Conservation (phyloP, 2,329 filamentous ascomycete genomes). For the Exophiala phaeomuriformis region DNA sequence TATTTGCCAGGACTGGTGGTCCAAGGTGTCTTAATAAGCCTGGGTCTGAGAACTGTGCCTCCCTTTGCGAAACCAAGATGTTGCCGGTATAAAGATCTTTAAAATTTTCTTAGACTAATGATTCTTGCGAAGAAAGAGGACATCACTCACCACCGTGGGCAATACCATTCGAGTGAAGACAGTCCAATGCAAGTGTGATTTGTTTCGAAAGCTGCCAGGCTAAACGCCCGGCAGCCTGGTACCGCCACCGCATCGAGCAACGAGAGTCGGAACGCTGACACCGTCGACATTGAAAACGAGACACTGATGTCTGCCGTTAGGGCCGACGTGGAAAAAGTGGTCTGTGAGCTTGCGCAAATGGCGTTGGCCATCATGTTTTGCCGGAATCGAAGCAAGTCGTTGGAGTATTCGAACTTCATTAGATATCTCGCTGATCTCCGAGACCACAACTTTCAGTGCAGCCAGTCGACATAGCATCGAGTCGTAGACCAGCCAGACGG, state of each 20-base stretch:
- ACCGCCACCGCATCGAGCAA: constrained; percentile 7
- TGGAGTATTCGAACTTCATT: constrained; percentile 15
- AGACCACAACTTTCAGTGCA: constrained; percentile 13
- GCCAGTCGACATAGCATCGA: constrained; percentile 11
- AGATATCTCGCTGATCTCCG: constrained; percentile 8
- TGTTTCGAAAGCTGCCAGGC: constrained; percentile 22
- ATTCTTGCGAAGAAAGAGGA: neutral
- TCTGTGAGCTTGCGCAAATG: constrained; percentile 11
- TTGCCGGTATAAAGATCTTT: constrained; percentile 23
- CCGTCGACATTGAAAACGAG: constrained; percentile 26
- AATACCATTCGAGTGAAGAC: constrained; percentile 20
- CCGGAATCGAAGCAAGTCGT: constrained; percentile 10
- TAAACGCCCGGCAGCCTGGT: constrained; percentile 15
- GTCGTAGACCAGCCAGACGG: constrained; percentile 39
- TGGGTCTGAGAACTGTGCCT: constrained; percentile 11
- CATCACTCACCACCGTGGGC: constrained; percentile 18
- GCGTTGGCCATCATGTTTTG: constrained; percentile 12
- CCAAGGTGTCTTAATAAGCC: constrained; percentile 8
- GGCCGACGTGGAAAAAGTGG: constrained; percentile 24
- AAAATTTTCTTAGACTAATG: constrained; percentile 5
- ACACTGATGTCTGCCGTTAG: constrained; percentile 27
- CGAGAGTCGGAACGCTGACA: constrained; percentile 21
- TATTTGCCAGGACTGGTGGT: constrained; percentile 10
- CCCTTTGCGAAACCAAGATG: constrained; percentile 16
- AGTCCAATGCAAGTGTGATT: constrained; percentile 21